Percentiles rank a stretch among this genome's conserved stretches.
Conservation (phyloP, 1,139 yeast species). For the Geotrichum phurueaensis region DNA sequence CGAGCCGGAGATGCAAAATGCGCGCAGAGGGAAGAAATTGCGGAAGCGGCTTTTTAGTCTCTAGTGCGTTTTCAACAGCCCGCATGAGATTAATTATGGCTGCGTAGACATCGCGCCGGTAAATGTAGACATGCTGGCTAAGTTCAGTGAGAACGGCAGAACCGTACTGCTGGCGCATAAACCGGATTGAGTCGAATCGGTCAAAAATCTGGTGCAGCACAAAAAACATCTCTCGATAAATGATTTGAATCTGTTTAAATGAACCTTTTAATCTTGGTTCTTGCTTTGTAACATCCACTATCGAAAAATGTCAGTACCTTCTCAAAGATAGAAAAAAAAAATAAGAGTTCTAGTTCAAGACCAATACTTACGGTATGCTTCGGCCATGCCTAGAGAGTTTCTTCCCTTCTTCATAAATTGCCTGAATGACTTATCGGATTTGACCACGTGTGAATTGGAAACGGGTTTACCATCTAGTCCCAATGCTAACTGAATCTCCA, state of each 20-base stretch:
- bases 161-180: constrained; percentile 42
- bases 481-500: constrained; percentile 38
- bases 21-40: constrained; percentile 47
- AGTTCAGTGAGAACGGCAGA: constrained; percentile 44
- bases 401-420: constrained; percentile 37
- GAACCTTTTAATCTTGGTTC: constrained; percentile 48
- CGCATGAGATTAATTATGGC: constrained; percentile 37
- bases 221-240: constrained; percentile 43
- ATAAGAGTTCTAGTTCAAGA: not conserved
- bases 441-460: constrained; percentile 26
- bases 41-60: constrained; percentile 44
- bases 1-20: constrained; percentile 43
- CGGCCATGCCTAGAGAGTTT: constrained; percentile 40
- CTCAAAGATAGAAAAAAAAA: not conserved
- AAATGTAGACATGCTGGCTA: constrained; percentile 39
- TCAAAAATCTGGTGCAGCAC: constrained; percentile 45
- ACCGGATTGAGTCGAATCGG: constrained; percentile 43
- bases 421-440: constrained; percentile 30
- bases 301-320: not conserved
- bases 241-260: constrained; percentile 38
- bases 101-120: constrained; percentile 43
- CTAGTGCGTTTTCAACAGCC: constrained; percentile 41
- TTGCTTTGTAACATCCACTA: constrained; percentile 35
- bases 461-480: constrained; percentile 39
- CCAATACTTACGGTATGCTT: constrained; percentile 33